phyloP scores from a whole-genome alignment of 108 stramenopile species.

The Skeletonema marinoi region DNA sequence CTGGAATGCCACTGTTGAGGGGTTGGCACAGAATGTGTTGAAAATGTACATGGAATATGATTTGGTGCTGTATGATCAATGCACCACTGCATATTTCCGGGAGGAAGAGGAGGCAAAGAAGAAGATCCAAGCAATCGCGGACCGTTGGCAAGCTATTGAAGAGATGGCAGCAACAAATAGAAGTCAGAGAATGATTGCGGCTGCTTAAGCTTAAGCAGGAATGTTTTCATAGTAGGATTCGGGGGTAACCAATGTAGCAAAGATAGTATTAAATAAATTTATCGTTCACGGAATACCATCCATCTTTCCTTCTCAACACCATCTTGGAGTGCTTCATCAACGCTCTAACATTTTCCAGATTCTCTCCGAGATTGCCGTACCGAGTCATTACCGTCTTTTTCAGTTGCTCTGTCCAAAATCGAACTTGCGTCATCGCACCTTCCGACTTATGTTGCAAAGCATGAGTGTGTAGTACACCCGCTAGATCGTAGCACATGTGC shows the following conservation, averaged over 20 bases:
- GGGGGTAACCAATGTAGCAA: not conserved
- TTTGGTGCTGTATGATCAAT: constrained; percentile 86
- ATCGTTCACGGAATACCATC: constrained; percentile 32
- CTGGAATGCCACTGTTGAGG: constrained; percentile 99
- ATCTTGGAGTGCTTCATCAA: constrained; percentile 69
- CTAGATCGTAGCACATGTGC: constrained; percentile 73
- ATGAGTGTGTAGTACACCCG: constrained; percentile 22
- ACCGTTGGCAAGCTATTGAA: constrained; percentile 80
- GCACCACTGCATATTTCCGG: constrained; percentile 81
- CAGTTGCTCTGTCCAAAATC: constrained; percentile 83
- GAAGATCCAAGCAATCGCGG: constrained; percentile 75
- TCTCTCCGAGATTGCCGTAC: constrained; percentile 64
- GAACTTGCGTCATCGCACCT: constrained; percentile 41
- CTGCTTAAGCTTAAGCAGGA: constrained; percentile 12
- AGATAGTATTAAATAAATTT: constrained; percentile 38
- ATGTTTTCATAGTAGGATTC: not conserved
- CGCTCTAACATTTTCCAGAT: constrained; percentile 57
- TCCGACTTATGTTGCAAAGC: constrained; percentile 3
- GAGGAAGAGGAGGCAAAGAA: constrained; percentile 91
- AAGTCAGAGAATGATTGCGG: constrained; percentile 46
- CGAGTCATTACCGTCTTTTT: constrained; percentile 67
- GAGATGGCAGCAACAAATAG: constrained; percentile 47
- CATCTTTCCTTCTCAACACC: constrained; percentile 58
- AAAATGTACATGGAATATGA: constrained; percentile 97
- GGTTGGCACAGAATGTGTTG: constrained; percentile 94